Conservation (phyloP, 768 basidiomycete species). For the Suillus occidentalis region DNA sequence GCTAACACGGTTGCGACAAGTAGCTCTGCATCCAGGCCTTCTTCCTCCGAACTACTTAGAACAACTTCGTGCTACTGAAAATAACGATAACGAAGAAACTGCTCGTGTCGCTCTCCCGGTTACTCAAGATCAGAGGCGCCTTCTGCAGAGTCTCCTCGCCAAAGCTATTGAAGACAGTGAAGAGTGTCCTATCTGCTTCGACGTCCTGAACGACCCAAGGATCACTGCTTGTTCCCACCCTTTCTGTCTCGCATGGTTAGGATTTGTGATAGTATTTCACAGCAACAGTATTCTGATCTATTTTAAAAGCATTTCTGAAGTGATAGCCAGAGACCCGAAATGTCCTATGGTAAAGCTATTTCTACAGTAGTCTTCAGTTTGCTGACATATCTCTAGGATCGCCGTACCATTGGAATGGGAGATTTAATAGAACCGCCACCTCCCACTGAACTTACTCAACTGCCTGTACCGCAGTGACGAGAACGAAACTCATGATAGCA, state of each 20-base stretch:
- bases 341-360: slow-evolving; percentile 69
- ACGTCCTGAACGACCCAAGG: slow-evolving; percentile 57
- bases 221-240: slow-evolving; percentile 74
- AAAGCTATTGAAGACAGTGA: slow-evolving; percentile 78
- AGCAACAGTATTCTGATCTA: slow-evolving; percentile 8
- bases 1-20: slow-evolving; percentile 84
- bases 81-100: slow-evolving; percentile 16
- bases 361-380: not conserved
- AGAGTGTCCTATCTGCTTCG: slow-evolving; percentile 80
- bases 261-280: not conserved
- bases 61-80: slow-evolving; percentile 45
- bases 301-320: slow-evolving; percentile 59
- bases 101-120: slow-evolving; percentile 35
- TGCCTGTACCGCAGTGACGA: slow-evolving; percentile 39
- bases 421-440: slow-evolving; percentile 65
- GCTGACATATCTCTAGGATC: slow-evolving; percentile 53
- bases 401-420: slow-evolving; percentile 51
- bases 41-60: slow-evolving; percentile 72
- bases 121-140: slow-evolving; percentile 52
- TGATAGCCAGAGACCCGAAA: slow-evolving; percentile 66
- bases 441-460: slow-evolving; percentile 69
- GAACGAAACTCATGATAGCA: slow-evolving; percentile 40
- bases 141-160: slow-evolving; percentile 57
- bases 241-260: slow-evolving; percentile 72
- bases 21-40: slow-evolving; percentile 76